Evolutionary conservation across 2,329 filamentous ascomycete species (phyloP).

Genomic region (Apiospora aurea): DNA sequence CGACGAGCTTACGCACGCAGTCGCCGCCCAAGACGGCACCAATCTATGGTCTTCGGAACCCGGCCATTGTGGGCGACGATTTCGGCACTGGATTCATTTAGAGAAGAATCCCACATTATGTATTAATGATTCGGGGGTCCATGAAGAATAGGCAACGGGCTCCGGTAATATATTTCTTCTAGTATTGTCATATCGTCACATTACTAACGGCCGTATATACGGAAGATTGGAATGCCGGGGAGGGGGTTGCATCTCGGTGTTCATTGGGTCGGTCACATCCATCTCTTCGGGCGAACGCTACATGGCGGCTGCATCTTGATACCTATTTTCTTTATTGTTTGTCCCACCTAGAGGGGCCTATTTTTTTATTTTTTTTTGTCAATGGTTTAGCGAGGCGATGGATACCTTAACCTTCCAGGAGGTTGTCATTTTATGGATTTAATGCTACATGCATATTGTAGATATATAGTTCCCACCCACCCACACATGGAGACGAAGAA

Average conservation of each 20-base stretch:
- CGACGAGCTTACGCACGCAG: slow-evolving; percentile 13
- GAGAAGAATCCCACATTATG: background rate
- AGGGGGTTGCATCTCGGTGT: slow-evolving; percentile 17
- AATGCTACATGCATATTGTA: background rate
- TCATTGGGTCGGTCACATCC: background rate
- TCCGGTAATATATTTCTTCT: background rate
- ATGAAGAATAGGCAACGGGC: background rate
- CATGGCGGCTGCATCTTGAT: slow-evolving; percentile 15
- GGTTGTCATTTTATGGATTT: slow-evolving; percentile 2
- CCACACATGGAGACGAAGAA: background rate
- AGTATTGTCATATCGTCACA: background rate
- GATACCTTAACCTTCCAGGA: background rate
- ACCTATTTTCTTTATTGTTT: background rate
- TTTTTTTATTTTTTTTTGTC: background rate
- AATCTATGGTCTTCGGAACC: slow-evolving; percentile 16
- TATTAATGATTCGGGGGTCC: background rate
- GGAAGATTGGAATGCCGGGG: slow-evolving; percentile 1
- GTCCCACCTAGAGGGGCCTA: background rate
- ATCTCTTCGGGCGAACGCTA: slow-evolving; percentile 4
- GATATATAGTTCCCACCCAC: background rate
- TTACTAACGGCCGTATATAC: slow-evolving; percentile 19
- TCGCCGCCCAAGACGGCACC: slow-evolving; percentile 17
- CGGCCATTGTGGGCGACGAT: slow-evolving; percentile 21
- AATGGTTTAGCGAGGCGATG: slow-evolving; percentile 3
- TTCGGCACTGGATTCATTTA: slow-evolving; percentile 23